Base-by-base conservation (phyloP, 1,284 basidiomycete genomes). In the Ceratobasidium sp. region DNA sequence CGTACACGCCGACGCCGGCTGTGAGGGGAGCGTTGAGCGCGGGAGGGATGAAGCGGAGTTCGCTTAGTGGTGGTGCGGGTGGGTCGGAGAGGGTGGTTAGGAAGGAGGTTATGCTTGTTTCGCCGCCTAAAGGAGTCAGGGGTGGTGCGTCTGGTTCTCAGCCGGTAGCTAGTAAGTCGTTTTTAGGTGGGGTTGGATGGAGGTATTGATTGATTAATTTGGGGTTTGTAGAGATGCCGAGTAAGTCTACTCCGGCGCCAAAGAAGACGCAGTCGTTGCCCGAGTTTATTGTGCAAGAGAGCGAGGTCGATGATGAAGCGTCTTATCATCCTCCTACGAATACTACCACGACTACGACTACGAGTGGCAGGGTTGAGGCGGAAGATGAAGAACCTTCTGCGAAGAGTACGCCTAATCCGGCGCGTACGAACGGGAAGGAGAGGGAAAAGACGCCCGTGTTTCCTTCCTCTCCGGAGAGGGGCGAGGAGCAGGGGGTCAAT, bases 1-100 rank as follows among this genome's bases (percentile, higher is more conserved):
- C 52, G 9, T 61, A 61, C 23, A 58, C 52, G 2, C 66, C 66
- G 3, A 69, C 66, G 13, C 66, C 66, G 8, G 41, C 47, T 13
- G 52, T 18, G 35, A 38, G 35, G 35, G 35, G 35, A 5, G 35
- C 35, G 35, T 38, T 38, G 35, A 38, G 35, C 11, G 35, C 6
- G 35, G 35, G 35, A 5, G 35, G 35, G 35, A 38, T 38, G 35
- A 38, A 38, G 7, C 38, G 32, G 43, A 55, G 54, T n/a, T 43
- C 64, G 21, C 28, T 49, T 9, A 13, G 16, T 14, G 50, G 62
- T 64, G 11, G 28, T 41, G 14, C 16, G 62, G 14, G 11, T 21
- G 13, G 21, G n/a, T 14, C 30, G 26, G 32, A 16, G 28, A n/a
- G 26, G 44, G 8, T 21, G 28, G 35, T 23, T 13, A 46, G 50